Base-by-base conservation (phyloP, 2,329 filamentous ascomycete species). In the Pseudogymnoascus sp. region DNA sequence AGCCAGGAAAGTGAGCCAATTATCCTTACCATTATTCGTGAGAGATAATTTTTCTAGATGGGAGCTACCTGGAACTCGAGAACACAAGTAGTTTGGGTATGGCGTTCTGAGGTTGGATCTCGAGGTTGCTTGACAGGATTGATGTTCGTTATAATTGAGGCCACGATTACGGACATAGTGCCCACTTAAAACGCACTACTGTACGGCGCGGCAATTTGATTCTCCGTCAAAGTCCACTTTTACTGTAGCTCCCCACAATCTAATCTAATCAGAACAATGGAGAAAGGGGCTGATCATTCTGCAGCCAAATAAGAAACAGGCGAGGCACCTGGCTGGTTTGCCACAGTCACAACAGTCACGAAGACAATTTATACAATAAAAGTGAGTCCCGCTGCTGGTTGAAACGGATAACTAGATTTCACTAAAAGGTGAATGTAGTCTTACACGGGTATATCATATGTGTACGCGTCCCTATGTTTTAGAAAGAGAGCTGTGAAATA, bases 381-480 rank as follows among this genome's bases (percentile, higher is more conserved):
- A 30, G 10, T 52, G 26, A 30, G 45, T 13, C 45, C n/a, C 4
- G 21, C 41, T 26, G 41, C 8, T 48, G 41, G 41, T 28, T 48
- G 45, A 52, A 52, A 52, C 45, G 45, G 45, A 52, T 33, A 37
- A 57, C 33, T 57, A 57, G 18, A 37, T 57, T 37, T 23, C 35
- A 57, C 33, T 34, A 57, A 23, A 37, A 23, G 30, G 55, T 57
- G 55, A 57, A 35, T 23, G 55, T 35, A 57, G 35, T 35, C 23
- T 57, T 57, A 57, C 55, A 57, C 55, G 55, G 55, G 55, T 57
- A 57, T 57, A 52, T 57, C 55, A 37, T 57, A 57, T 57, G 55
- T 57, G 30, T 57, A 35, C 55, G 55, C 55, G 55, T 57, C 55
- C 55, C 30, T 57, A 57, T 57, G 35, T 38, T 57, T 38, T 57